phyloP scores from a whole-genome alignment of 441 rosid genomes.

The Erodium moschatum region DNA sequence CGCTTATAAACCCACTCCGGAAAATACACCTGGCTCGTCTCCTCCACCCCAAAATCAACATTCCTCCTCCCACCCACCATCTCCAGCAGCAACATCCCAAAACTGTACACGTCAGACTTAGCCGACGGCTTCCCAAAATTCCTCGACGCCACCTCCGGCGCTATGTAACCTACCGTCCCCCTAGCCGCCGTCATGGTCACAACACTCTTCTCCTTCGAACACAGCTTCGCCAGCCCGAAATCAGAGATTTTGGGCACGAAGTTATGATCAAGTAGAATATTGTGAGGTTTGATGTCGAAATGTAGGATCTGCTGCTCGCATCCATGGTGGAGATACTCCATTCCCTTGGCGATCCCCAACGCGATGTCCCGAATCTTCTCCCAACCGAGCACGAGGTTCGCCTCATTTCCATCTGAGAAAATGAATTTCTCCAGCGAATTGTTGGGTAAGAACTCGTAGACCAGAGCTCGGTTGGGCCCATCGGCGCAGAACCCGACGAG shows the following conservation, averaged over 20 bases:
- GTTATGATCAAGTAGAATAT: neutral
- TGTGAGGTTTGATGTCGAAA: neutral
- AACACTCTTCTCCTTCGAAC: constrained; percentile 2
- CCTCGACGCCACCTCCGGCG: constrained; percentile 15
- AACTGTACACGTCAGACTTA: constrained; percentile 19
- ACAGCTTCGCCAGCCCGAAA: constrained; percentile 16
- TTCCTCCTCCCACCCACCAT: constrained; percentile 11
- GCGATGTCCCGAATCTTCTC: constrained; percentile 9
- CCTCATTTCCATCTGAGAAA: neutral
- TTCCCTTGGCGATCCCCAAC: constrained; percentile 17
- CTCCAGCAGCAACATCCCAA: constrained; percentile 19
- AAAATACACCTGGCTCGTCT: constrained; percentile 11
- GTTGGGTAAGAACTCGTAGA: neutral
- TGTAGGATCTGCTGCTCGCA: constrained; percentile 14
- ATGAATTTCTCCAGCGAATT: constrained; percentile 21
- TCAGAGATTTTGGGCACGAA: constrained; percentile 17
- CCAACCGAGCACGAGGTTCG: neutral
- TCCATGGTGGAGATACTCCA: constrained; percentile 17
- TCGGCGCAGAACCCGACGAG: constrained; percentile 17
- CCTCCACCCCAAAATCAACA: neutral
- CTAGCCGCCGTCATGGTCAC: constrained; percentile 14
- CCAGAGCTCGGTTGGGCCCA: constrained; percentile 12
- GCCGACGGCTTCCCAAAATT: constrained; percentile 13
- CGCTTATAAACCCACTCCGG: constrained; percentile 18
- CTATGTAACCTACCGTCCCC: constrained; percentile 10